Evolutionary conservation across 2,329 filamentous ascomycete genomes (phyloP).

Genomic region (Phaeosphaeriaceae sp.): DNA sequence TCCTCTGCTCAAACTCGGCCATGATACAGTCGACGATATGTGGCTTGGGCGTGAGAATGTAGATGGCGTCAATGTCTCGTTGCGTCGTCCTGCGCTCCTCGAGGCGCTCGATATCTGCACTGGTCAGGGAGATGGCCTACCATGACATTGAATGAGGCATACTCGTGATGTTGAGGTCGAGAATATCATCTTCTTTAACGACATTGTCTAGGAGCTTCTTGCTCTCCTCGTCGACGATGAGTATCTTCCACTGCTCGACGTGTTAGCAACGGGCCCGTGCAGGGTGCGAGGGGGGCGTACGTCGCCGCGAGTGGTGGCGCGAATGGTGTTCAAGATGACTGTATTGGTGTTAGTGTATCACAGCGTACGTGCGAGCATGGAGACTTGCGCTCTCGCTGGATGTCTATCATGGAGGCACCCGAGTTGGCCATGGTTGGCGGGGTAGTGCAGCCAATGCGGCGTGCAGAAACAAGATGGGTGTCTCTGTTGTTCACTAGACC

Average conservation of each 20-base stretch:
- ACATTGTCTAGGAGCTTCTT: constrained; percentile 89
- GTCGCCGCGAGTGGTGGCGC: constrained; percentile 79
- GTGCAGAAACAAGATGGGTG: background rate
- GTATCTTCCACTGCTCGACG: constrained; percentile 84
- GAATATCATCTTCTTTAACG: constrained; percentile 93
- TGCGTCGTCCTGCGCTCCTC: constrained; percentile 84
- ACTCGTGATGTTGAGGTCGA: constrained; percentile 97
- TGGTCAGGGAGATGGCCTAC: constrained; percentile 33
- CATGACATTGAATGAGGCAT: constrained; percentile 45
- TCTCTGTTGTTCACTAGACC: background rate
- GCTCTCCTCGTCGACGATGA: constrained; percentile 85
- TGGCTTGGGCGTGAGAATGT: constrained; percentile 83
- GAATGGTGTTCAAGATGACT: constrained; percentile 79
- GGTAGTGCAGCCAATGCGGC: constrained; percentile 27
- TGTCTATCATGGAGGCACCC: constrained; percentile 78
- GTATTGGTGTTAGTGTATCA: constrained; percentile 18
- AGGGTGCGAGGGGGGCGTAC: constrained; percentile 58
- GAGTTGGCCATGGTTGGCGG: constrained; percentile 66
- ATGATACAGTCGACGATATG: constrained; percentile 94
- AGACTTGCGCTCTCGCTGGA: constrained; percentile 74
- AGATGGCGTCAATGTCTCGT: constrained; percentile 91
- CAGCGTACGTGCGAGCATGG: background rate
- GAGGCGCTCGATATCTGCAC: constrained; percentile 88
- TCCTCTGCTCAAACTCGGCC: constrained; percentile 84
- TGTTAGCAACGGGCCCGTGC: constrained; percentile 33